Conservation (phyloP, 2,329 filamentous ascomycete species). For the Xylaria sp. region DNA sequence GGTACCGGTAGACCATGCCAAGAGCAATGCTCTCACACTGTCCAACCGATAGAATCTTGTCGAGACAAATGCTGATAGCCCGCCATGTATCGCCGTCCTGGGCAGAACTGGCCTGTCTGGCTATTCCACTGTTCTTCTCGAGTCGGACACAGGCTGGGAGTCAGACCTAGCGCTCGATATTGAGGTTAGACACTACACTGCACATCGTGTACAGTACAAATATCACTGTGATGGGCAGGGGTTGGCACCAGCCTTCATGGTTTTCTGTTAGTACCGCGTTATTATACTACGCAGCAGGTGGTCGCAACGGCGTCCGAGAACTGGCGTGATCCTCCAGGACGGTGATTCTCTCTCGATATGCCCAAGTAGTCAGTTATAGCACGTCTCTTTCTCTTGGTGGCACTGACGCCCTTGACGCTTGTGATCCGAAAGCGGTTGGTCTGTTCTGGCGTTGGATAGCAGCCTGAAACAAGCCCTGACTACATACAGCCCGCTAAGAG, state of each 20-base stretch:
- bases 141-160: conserved; percentile 23
- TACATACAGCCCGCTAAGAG: too few relatives aligned
- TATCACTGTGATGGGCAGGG: conserved; percentile 1
- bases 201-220: neutral
- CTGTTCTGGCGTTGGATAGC: conserved; percentile 15
- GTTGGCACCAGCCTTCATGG: neutral
- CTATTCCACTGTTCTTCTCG: conserved; percentile 12
- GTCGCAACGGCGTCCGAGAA: conserved; percentile 22
- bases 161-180: neutral
- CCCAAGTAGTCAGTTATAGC: too few relatives aligned
- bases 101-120: too few relatives aligned
- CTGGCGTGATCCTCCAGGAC: conserved; percentile 26
- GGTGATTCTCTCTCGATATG: conserved; percentile 1
- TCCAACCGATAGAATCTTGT: conserved; percentile 8
- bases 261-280: conserved; percentile 18
- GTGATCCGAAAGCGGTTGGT: conserved; percentile 4
- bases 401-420: neutral
- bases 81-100: too few relatives aligned
- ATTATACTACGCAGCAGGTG: conserved; percentile 10
- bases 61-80: neutral
- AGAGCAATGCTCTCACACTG: conserved; percentile 28
- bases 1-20: conserved; percentile 21
- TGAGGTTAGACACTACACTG: neutral
- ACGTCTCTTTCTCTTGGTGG: neutral
- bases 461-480: conserved; percentile 27